Evolutionary conservation across 2,329 filamentous ascomycete genomes (phyloP).

Genomic region (Tolypocladium capitatum): DNA sequence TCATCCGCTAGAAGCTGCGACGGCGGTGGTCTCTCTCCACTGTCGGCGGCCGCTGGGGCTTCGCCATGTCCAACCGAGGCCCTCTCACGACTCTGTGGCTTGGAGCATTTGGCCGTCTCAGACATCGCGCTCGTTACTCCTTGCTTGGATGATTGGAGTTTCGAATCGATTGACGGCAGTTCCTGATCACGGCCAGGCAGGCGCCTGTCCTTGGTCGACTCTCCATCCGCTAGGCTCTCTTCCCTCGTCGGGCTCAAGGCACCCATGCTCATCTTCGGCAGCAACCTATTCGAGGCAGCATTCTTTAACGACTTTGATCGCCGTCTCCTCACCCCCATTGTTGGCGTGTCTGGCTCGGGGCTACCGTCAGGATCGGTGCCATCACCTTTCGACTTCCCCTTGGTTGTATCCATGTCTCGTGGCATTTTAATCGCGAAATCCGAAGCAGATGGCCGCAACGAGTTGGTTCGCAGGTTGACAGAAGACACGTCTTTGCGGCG

Average conservation of each 20-base stretch:
- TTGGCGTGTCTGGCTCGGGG: constrained; percentile 24
- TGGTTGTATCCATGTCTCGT: constrained; percentile 2
- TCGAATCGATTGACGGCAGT: neutral
- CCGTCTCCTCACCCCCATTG: constrained; percentile 10
- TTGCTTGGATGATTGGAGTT: neutral
- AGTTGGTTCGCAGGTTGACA: constrained; percentile 3
- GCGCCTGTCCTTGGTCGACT: neutral
- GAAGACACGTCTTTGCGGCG: constrained; percentile 9
- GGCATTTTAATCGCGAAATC: constrained; percentile 20
- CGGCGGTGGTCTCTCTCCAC: neutral
- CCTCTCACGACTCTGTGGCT: neutral
- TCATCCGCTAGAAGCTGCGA: neutral
- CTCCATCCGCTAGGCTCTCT: constrained; percentile 12
- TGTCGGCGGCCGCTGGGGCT: too few species aligned
- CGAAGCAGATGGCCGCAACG: constrained; percentile 26
- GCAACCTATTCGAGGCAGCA: constrained; percentile 9
- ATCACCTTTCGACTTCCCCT: constrained; percentile 1
- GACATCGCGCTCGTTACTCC: too few species aligned
- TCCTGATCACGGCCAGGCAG: neutral
- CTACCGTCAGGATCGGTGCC: constrained; percentile 14
- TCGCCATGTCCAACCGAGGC: neutral
- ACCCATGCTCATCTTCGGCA: constrained; percentile 10
- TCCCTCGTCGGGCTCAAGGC: constrained; percentile 19
- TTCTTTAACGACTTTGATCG: constrained; percentile 10
- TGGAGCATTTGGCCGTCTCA: neutral